Evolutionary conservation across 192 early-diverging fungal genomes (phyloP), one percentile per base, ranked within the genome.

Genomic region (Coemansia sp.): DNA sequence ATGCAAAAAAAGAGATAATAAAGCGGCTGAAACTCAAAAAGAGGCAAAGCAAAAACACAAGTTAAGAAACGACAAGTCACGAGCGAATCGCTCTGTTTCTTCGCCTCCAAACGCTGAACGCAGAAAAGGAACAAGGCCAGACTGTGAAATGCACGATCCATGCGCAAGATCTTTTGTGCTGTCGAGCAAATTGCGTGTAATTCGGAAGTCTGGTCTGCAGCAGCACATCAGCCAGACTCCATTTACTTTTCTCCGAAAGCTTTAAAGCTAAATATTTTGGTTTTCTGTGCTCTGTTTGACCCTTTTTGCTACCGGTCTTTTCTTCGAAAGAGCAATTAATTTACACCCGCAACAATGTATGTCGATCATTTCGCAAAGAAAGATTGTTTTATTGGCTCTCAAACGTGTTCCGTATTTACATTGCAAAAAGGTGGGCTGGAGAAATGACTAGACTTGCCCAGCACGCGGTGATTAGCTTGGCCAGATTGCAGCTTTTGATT

Each of bases 1-100:
- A 35, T 35, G 35, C 55, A 56, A 56, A 35, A n/a, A 12, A 27
- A 38, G 37, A 14, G 55, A 9, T 19, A 56, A 27, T 25, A 55
- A 29, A 55, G 23, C 21, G 23, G 29, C 25, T 35, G 29, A 56
- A 56, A 56, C 29, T 19, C 8, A 35, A 25, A 56, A 56, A 56
- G 24, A 32, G 29, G 6, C 29, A 24, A 56, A 32, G n/a, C 2
- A 5, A 56, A 27, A 56, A 29, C 41, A 43, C 10, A n/a, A 43
- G 41, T 43, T n/a, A 43, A 43, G 12, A n/a, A 43, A 15, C 41
- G 41, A n/a, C 1, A 43, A 43, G 41, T n/a, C 41, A n/a, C 15
- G 41, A 15, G 29, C 29, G 29, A 32, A 32, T 6, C 29, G 4
- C 29, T 32, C 29, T 32, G 29, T 43, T 43, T 43, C 15, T 43